A percentile compares a stretch with the other conserved stretches of the same genome.
Conservation (phyloP, 495 filamentous ascomycete genomes). For the Hypoxylon crocopeplum region DNA sequence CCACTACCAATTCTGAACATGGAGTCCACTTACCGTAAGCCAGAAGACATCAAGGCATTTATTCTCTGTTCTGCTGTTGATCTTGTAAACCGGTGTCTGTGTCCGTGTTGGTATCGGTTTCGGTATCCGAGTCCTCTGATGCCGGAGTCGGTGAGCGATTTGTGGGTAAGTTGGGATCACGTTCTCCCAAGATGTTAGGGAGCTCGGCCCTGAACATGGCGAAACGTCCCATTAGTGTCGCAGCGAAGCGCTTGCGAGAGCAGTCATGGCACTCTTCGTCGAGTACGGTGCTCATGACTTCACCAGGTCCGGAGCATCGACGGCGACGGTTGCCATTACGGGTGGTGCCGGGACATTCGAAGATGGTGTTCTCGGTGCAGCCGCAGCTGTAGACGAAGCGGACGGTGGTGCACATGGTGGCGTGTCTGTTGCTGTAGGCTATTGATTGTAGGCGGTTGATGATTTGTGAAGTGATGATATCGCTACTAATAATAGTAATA, state of each 20-base stretch:
- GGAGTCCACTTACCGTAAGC: too few species aligned
- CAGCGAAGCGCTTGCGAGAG: neutral
- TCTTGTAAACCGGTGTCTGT: too few species aligned
- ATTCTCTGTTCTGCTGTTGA: too few species aligned
- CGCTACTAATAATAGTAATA: too few species aligned
- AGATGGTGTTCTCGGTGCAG: slow-evolving; percentile 24
- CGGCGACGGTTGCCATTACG: neutral
- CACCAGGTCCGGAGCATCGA: neutral
- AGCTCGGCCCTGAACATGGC: too few species aligned
- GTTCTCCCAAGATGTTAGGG: neutral
- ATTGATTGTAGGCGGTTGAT: neutral
- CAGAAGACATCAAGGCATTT: too few species aligned
- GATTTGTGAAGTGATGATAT: neutral
- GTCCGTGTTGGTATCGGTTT: neutral
- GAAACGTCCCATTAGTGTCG: too few species aligned
- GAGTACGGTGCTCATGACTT: neutral
- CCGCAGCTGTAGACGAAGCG: slow-evolving; percentile 35
- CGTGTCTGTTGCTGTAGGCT: neutral
- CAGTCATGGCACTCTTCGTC: slow-evolving; percentile 37
- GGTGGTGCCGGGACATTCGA: slow-evolving; percentile 20
- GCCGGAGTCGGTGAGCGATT: neutral
- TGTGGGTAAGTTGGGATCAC: slow-evolving; percentile 3
- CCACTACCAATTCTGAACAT: too few species aligned
- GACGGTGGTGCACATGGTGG: slow-evolving; percentile 32
- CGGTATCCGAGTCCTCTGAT: neutral